Conservation (phyloP, 805 yeast genomes). For the Candida michaelii region DNA sequence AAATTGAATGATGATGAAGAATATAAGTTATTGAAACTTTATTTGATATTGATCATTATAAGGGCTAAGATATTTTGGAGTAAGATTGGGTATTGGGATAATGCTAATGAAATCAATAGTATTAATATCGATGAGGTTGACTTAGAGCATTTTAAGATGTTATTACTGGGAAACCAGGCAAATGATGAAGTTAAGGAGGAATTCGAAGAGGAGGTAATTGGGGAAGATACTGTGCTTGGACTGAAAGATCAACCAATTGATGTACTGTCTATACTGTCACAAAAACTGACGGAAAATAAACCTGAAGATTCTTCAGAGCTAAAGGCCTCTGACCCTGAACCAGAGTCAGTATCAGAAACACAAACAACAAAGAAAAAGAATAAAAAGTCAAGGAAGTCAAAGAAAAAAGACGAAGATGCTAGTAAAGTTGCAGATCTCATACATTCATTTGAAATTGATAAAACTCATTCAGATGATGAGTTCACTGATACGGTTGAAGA, state of each 20-base stretch:
- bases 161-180: constrained; percentile 9
- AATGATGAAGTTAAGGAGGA: no score
- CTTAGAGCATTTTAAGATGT: constrained; percentile 20
- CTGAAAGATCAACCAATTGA: constrained; percentile 5
- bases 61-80: constrained; percentile 82
- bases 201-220: no score
- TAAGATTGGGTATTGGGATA: constrained; percentile 76
- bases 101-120: constrained; percentile 35
- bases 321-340: background rate
- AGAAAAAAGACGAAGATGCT: constrained; percentile 1
- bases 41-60: constrained; percentile 52
- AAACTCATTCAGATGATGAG: constrained; percentile 14
- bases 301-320: background rate
- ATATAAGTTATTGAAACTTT: constrained; percentile 43
- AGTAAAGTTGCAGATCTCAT: constrained; percentile 5
- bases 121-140: constrained; percentile 26
- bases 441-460: constrained; percentile 5
- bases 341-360: background rate
- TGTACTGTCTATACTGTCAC: background rate
- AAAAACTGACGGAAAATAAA: background rate
- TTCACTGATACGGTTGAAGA: constrained; percentile 16
- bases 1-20: constrained; percentile 41
- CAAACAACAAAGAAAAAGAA: no score
- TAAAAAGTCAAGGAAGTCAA: background rate
- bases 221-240: background rate